phyloP scores from a whole-genome alignment of 768 basidiomycete species.

The Pisolithus marmoratus region DNA sequence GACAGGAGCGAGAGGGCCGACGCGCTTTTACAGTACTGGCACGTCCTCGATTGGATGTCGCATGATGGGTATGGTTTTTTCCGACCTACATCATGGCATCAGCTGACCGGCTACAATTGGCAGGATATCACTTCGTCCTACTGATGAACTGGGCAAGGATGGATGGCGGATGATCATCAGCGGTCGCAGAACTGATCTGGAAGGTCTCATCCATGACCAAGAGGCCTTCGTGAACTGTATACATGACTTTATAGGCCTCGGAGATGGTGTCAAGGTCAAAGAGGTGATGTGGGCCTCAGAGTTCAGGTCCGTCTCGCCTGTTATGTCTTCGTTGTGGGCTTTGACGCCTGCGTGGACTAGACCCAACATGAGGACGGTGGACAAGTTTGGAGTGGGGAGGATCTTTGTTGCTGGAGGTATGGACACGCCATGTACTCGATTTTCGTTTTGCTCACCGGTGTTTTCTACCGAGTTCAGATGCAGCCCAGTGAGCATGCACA shows the following conservation, averaged over 20 bases:
- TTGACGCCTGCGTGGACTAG: neutral
- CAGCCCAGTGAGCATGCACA: too few species aligned
- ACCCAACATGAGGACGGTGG: constrained; percentile 9
- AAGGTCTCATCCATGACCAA: constrained; percentile 12
- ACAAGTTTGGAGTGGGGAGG: constrained; percentile 3
- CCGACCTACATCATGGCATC: neutral
- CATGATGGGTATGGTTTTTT: neutral
- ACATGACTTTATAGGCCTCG: constrained; percentile 19
- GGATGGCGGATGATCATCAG: constrained; percentile 14
- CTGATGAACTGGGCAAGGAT: constrained; percentile 15
- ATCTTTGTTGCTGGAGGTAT: too few species aligned
- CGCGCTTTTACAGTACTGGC: constrained; percentile 17
- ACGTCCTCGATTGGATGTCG: constrained; percentile 11
- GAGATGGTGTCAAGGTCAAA: neutral
- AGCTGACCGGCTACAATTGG: constrained; percentile 4
- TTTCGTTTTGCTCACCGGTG: too few species aligned
- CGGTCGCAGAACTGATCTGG: constrained; percentile 6
- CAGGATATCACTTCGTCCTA: constrained; percentile 5
- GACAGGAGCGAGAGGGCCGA: neutral
- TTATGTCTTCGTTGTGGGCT: neutral
- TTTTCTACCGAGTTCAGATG: too few species aligned
- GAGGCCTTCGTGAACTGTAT: constrained; percentile 27
- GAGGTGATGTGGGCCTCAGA: constrained; percentile 20
- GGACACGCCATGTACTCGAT: too few species aligned
- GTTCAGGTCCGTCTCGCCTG: constrained; percentile 23